A percentile compares a stretch with the other conserved stretches of the same genome.
These are phyloP conservation scores for Lecanicillium sp. DNA, from an alignment of 2,329 filamentous ascomycete species.

Conservation along the genomic window DNA sequence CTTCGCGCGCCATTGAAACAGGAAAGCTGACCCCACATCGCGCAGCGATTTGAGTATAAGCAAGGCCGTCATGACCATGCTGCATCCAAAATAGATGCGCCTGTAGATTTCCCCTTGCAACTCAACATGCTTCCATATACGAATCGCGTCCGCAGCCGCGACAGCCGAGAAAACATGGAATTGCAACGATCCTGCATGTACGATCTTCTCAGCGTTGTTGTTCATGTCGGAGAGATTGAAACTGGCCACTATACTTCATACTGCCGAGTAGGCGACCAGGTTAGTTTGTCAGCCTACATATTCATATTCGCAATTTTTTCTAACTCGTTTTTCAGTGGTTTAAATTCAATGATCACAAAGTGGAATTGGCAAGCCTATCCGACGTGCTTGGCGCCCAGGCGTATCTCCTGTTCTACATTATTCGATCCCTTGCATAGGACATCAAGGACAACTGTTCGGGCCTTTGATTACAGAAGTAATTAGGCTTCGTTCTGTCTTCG, in stretches of 20 bases:
- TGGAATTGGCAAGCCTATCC: slow-evolving; percentile 74
- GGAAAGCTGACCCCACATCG: neutral
- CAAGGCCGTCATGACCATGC: slow-evolving; percentile 58
- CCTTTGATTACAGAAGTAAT: neutral
- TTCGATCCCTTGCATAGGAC: slow-evolving; percentile 49
- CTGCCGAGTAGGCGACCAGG: slow-evolving; percentile 69
- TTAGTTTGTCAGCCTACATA: slow-evolving; percentile 17
- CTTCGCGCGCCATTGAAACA: neutral
- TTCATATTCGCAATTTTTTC: neutral
- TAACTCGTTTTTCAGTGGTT: slow-evolving; percentile 62
- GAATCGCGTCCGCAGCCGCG: slow-evolving; percentile 51
- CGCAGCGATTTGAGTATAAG: slow-evolving; percentile 66
- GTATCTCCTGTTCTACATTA: slow-evolving; percentile 85
- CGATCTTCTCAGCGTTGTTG: slow-evolving; percentile 82
- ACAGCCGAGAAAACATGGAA: slow-evolving; percentile 49
- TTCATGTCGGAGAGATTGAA: slow-evolving; percentile 89
- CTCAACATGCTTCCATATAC: slow-evolving; percentile 91
- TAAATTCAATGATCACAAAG: slow-evolving; percentile 90
- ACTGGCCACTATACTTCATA: slow-evolving; percentile 92
- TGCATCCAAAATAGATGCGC: slow-evolving; percentile 82
- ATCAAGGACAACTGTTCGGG: neutral
- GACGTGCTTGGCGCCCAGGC: slow-evolving; percentile 83
- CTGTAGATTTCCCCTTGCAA: slow-evolving; percentile 76
- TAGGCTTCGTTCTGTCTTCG: neutral
- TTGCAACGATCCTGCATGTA: slow-evolving; percentile 67